Conservation (phyloP, 129 eudicot species). For the Flaveria bidentis region DNA sequence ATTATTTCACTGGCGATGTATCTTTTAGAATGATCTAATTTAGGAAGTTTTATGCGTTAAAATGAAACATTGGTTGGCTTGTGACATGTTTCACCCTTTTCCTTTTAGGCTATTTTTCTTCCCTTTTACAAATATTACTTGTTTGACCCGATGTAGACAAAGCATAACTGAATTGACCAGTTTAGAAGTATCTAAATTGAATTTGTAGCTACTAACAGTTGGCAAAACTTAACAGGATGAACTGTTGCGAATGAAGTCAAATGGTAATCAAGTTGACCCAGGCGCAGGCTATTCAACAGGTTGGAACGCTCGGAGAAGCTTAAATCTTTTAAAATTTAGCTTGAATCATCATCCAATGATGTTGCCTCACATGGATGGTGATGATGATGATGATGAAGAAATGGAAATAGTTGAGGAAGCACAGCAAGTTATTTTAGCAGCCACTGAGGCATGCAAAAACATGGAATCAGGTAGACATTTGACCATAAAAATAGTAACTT, state of each 20-base stretch:
- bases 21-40: neutral
- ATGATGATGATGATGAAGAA: conserved; percentile 65
- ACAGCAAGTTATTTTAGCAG: conserved; percentile 40
- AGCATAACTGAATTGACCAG: neutral
- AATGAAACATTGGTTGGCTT: neutral
- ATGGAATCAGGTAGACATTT: conserved; percentile 28
- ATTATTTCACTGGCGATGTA: too few species aligned
- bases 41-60: neutral
- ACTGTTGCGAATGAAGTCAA: conserved; percentile 73
- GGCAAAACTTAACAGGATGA: conserved; percentile 58
- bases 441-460: conserved; percentile 30
- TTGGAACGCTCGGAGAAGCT: conserved; percentile 95
- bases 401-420: conserved; percentile 89
- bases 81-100: neutral
- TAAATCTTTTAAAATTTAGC: conserved; percentile 82
- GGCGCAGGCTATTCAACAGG: conserved; percentile 62
- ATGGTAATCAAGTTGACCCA: conserved; percentile 51
- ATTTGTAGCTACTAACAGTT: conserved; percentile 8
- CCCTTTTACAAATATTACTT: neutral
- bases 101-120: neutral
- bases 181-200: neutral
- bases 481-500: conserved; percentile 22
- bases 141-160: neutral
- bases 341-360: conserved; percentile 73
- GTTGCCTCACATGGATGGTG: conserved; percentile 65